Conservation (phyloP, 768 basidiomycete genomes). For the Leucogyrophana mollusca region DNA sequence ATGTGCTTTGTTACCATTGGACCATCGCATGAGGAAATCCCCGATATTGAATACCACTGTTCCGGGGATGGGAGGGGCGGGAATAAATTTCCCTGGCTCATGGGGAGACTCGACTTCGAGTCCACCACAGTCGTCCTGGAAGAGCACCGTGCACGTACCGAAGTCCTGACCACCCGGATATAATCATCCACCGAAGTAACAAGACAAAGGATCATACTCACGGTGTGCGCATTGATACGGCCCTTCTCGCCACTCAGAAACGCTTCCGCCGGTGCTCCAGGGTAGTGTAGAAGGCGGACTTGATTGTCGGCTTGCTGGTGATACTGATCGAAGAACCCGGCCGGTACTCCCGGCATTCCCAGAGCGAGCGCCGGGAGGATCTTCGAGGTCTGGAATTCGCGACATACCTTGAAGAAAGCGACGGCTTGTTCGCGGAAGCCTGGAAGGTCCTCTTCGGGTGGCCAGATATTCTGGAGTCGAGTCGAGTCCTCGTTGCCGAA, state of each 20-base stretch:
- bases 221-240: slow-evolving; percentile 35
- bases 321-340: slow-evolving; percentile 37
- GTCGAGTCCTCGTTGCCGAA: slow-evolving; percentile 44
- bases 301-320: slow-evolving; percentile 51
- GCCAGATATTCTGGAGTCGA: slow-evolving; percentile 56
- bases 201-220: background rate
- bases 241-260: slow-evolving; percentile 28
- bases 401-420: slow-evolving; percentile 47
- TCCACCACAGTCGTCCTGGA: slow-evolving; percentile 62
- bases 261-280: slow-evolving; percentile 27
- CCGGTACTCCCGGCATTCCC: slow-evolving; percentile 39
- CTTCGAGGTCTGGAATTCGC: slow-evolving; percentile 30
- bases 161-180: slow-evolving; percentile 42
- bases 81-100: slow-evolving; percentile 40
- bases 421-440: slow-evolving; percentile 53
- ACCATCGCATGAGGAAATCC: slow-evolving; percentile 51
- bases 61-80: slow-evolving; percentile 43
- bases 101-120: slow-evolving; percentile 60
- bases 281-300: slow-evolving; percentile 58
- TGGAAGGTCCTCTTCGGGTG: slow-evolving; percentile 48
- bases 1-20: slow-evolving; percentile 16
- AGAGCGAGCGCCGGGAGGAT: slow-evolving; percentile 50
- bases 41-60: slow-evolving; percentile 52
- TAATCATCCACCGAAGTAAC: background rate
- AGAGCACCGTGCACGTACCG: slow-evolving; percentile 53